phyloP scores from a whole-genome alignment of 345 rosid genomes.

The Anacardium occidentale region DNA sequence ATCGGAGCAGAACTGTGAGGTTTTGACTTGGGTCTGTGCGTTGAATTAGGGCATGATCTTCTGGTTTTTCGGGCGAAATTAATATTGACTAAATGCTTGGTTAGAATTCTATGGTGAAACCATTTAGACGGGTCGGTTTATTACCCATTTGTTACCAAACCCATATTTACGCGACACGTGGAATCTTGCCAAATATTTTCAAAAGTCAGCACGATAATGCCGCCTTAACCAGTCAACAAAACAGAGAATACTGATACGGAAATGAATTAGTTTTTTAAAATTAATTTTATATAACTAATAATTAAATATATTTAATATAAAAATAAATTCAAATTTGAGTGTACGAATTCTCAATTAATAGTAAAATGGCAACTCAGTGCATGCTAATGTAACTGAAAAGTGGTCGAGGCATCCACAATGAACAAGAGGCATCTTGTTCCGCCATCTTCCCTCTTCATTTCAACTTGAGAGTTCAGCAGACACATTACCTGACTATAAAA shows the following conservation, averaged over 20 bases:
- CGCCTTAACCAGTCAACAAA: not conserved
- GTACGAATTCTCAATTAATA: no score
- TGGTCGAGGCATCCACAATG: not conserved
- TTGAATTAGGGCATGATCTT: constrained; percentile 13
- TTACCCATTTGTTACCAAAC: not conserved
- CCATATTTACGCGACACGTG: not conserved
- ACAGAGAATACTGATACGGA: no score
- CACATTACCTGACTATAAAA: not conserved
- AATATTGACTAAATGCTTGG: not conserved
- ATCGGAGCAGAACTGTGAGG: constrained; percentile 8
- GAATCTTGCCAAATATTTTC: not conserved
- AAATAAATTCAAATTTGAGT: no score
- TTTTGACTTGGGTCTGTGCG: constrained; percentile 19
- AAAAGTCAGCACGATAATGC: not conserved
- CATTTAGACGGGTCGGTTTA: not conserved
- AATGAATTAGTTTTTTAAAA: no score
- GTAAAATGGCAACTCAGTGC: no score
- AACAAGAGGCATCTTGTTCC: not conserved
- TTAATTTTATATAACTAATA: no score
- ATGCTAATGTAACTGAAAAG: not conserved
- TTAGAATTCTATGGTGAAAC: not conserved
- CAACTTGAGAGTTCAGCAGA: not conserved
- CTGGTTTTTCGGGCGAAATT: not conserved
- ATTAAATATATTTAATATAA: no score
- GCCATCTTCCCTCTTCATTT: not conserved